Evolutionary conservation across 768 basidiomycete genomes (phyloP).

Genomic region (Tricholoma saponaceum): DNA sequence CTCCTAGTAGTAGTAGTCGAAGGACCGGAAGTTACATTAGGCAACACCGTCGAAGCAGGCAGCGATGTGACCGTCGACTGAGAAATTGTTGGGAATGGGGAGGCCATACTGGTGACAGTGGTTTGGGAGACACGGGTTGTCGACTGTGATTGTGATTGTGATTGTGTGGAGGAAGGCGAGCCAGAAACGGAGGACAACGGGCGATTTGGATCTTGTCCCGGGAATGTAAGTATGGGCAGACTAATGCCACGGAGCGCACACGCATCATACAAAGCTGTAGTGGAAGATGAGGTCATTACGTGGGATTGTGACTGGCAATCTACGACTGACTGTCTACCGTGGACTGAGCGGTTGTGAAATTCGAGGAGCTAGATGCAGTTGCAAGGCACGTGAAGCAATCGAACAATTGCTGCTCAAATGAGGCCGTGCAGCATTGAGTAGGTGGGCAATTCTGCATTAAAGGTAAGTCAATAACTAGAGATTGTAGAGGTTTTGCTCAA

Average conservation of each 20-base stretch:
- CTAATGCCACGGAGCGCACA: constrained; percentile 17
- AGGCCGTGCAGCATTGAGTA: constrained; percentile 32
- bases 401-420: constrained; percentile 36
- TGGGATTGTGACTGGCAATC: neutral
- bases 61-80: neutral
- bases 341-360: neutral
- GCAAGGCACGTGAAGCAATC: constrained; percentile 38
- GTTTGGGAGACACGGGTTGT: neutral
- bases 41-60: neutral
- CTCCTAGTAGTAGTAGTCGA: neutral
- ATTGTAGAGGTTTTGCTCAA: neutral
- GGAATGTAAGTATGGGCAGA: constrained; percentile 26
- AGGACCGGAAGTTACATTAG: neutral
- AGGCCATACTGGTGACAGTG: neutral
- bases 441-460: constrained; percentile 22
- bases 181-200: constrained; percentile 17
- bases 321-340: neutral
- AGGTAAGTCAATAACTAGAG: neutral
- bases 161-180: constrained; percentile 25
- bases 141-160: neutral
- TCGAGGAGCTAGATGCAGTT: neutral
- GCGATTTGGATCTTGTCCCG: constrained; percentile 27
- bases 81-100: neutral
- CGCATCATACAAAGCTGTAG: constrained; percentile 2
- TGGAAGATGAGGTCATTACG: neutral